These are phyloP conservation scores for Acmispon strigosus DNA, from an alignment of 306 rosid genomes.

Conservation along the genomic window DNA sequence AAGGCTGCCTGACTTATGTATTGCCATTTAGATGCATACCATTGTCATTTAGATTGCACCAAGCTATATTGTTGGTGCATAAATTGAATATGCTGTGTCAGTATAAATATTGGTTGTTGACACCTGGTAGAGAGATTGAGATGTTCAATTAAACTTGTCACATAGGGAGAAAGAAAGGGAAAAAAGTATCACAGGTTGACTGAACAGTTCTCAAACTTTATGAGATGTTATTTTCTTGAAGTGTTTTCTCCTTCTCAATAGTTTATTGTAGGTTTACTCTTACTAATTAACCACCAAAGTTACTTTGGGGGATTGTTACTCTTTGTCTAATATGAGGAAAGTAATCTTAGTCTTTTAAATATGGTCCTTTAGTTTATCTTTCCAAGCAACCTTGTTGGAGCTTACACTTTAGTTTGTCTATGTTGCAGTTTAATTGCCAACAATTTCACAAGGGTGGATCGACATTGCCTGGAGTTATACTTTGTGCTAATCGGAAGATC, in stretches of 20 bases:
- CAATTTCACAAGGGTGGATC: conserved; percentile 27
- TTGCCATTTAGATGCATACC: not conserved
- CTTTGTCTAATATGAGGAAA: not conserved
- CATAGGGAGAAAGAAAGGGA: too few relatives aligned
- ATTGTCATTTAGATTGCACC: not conserved
- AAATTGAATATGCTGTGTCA: not conserved
- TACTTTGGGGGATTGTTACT: not conserved
- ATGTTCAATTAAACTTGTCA: not conserved
- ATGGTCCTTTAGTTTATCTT: conserved; percentile 9
- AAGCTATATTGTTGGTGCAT: not conserved
- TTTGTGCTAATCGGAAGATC: conserved; percentile 40
- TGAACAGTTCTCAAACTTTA: not conserved
- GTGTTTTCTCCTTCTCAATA: not conserved
- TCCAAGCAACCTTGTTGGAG: conserved; percentile 7
- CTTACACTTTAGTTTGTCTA: conserved; percentile 2
- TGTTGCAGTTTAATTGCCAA: conserved; percentile 46
- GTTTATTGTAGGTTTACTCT: not conserved
- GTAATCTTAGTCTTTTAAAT: not conserved
- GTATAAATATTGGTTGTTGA: not conserved
- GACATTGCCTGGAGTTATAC: conserved; percentile 21
- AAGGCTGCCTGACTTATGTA: not conserved
- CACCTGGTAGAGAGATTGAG: not conserved
- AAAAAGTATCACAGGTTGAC: not conserved
- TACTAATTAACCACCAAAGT: not conserved
- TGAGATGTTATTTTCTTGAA: not conserved